A percentile compares a stretch with the other conserved stretches of the same genome.
Evolutionary conservation across 495 filamentous ascomycete genomes (phyloP).

Genomic region (Xylaria grammica): DNA sequence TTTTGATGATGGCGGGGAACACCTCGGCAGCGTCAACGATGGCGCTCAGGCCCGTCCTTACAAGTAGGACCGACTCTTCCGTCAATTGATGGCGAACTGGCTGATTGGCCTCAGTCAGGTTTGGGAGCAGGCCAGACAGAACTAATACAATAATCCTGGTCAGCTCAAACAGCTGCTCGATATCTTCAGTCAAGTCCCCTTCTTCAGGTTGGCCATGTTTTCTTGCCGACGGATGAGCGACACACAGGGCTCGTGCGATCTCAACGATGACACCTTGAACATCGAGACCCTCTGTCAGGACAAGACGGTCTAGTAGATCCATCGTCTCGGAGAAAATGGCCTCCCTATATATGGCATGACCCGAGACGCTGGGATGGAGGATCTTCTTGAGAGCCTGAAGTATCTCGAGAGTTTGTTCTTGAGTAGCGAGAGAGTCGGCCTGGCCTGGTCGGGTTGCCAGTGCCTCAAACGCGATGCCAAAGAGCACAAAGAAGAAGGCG

Average conservation of each 20-base stretch:
- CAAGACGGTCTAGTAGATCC: constrained; percentile 91
- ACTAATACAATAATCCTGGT: constrained; percentile 95
- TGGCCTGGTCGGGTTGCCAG: constrained; percentile 76
- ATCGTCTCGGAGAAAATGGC: constrained; percentile 97
- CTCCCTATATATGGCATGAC: constrained; percentile 94
- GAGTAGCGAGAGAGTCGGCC: constrained; percentile 70
- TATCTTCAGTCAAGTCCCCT: constrained; percentile 88
- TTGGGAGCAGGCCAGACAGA: constrained; percentile 83
- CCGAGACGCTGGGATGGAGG: constrained; percentile 89
- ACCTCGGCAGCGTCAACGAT: constrained; percentile 93
- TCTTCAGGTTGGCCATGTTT: constrained; percentile 68
- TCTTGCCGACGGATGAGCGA: constrained; percentile 85
- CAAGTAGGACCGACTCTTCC: constrained; percentile 83
- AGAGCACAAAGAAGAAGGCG: constrained; percentile 98
- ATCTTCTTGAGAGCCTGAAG: constrained; percentile 94
- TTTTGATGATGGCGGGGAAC: constrained; percentile 94
- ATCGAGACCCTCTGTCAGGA: constrained; percentile 83
- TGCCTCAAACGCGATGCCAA: constrained; percentile 94
- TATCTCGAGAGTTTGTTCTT: constrained; percentile 86
- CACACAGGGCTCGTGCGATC: constrained; percentile 85
- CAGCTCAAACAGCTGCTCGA: constrained; percentile 96
- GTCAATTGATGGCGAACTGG: constrained; percentile 72
- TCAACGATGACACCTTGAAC: constrained; percentile 94
- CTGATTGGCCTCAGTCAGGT: constrained; percentile 76
- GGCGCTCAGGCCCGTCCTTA: constrained; percentile 78